Conservation (phyloP, 148 eudicot species). For the Heliosperma pusillum region DNA sequence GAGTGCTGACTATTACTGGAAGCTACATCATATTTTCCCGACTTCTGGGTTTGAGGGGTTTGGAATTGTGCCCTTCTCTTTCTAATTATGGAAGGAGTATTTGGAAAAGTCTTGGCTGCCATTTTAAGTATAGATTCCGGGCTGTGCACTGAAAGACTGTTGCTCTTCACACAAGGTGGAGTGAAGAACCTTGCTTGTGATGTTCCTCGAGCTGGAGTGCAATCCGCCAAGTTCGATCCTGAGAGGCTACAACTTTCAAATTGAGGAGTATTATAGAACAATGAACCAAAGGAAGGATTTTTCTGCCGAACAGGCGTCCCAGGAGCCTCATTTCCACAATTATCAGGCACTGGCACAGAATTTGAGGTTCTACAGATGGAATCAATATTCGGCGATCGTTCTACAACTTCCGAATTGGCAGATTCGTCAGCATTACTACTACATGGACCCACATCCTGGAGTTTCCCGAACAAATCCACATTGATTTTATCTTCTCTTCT, state of each 20-base stretch:
- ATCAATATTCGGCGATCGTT: conserved; percentile 29
- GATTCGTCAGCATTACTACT: conserved; percentile 39
- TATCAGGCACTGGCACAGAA: conserved; percentile 31
- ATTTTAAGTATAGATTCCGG: conserved; percentile 75
- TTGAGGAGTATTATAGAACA: conserved; percentile 60
- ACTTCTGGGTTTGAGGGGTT: conserved; percentile 31
- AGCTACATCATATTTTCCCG: conserved; percentile 31
- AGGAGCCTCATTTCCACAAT: conserved; percentile 28
- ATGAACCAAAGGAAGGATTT: conserved; percentile 43
- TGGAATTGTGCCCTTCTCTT: conserved; percentile 54
- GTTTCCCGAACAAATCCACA: conserved; percentile 32
- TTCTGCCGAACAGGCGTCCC: conserved; percentile 32
- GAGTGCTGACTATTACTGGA: conserved; percentile 27
- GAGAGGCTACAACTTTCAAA: conserved; percentile 35
- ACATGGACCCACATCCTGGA: conserved; percentile 30
- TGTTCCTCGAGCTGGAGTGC: conserved; percentile 26
- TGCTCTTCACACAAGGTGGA: conserved; percentile 71
- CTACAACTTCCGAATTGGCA: conserved; percentile 40
- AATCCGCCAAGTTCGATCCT: conserved; percentile 38
- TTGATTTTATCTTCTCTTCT: conserved; percentile 44
- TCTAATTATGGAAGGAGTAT: conserved; percentile 82
- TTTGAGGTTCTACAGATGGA: conserved; percentile 18
- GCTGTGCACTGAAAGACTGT: conserved; percentile 33
- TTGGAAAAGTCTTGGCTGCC: conserved; percentile 79
- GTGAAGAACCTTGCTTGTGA: conserved; percentile 52